Evolutionary conservation across 2,329 filamentous ascomycete species (phyloP).

Genomic region (Fusarium citri): DNA sequence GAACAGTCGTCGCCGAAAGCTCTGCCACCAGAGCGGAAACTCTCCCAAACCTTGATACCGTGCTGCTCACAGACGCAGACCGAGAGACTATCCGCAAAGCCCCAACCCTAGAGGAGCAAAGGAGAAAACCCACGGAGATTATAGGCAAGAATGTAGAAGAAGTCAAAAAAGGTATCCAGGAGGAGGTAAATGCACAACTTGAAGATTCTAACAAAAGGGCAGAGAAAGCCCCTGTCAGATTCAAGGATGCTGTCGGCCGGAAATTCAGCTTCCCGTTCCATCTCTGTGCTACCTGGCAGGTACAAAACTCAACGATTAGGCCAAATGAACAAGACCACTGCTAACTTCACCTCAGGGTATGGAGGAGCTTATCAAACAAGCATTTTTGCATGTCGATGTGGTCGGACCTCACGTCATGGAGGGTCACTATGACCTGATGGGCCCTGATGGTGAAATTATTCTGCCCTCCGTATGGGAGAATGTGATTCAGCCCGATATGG

Average conservation of each 20-base stretch:
- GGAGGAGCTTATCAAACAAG: conserved; percentile 87
- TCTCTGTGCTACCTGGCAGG: conserved; percentile 84
- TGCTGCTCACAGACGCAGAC: too few species aligned
- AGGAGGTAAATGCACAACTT: conserved; percentile 63
- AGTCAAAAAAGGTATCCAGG: conserved; percentile 66
- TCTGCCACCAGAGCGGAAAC: not conserved
- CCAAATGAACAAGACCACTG: not conserved
- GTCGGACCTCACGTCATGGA: conserved; percentile 81
- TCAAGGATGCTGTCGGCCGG: conserved; percentile 90
- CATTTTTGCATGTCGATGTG: conserved; percentile 81
- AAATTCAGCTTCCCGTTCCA: conserved; percentile 95
- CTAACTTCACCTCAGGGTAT: conserved; percentile 72
- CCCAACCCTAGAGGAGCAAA: too few species aligned
- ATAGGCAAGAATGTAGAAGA: too few species aligned
- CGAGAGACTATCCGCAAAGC: too few species aligned
- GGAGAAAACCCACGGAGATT: too few species aligned
- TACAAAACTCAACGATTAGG: conserved; percentile 59
- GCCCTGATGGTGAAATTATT: conserved; percentile 84
- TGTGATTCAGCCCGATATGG: conserved; percentile 77
- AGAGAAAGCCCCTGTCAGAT: conserved; percentile 81
- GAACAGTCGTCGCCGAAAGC: too few species aligned
- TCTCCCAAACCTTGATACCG: too few species aligned
- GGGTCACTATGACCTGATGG: conserved; percentile 83
- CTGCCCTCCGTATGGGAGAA: conserved; percentile 83
- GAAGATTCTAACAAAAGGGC: conserved; percentile 63